A percentile compares a stretch with the other conserved stretches of the same genome.
These are phyloP conservation scores for Sclerospora graminicola DNA, from an alignment of 352 stramenopile genomes.

Conservation along the genomic window DNA sequence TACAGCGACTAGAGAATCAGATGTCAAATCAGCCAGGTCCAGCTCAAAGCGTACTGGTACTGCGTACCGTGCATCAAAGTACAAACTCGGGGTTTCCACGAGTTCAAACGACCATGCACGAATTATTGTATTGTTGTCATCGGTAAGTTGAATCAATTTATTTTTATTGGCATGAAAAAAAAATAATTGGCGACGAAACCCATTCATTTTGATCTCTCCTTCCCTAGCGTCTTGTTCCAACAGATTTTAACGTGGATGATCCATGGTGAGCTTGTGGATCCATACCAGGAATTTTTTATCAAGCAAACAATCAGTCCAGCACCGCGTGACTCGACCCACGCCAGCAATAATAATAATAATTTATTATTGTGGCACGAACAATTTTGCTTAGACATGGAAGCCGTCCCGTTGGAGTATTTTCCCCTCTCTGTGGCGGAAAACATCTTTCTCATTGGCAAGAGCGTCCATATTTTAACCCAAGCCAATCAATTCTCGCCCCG, in stretches of 20 bases:
- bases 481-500: slow-evolving; percentile 34
- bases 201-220: not conserved
- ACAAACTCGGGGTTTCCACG: slow-evolving; percentile 50
- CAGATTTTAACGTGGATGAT: slow-evolving; percentile 81
- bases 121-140: slow-evolving; percentile 43
- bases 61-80: slow-evolving; percentile 33
- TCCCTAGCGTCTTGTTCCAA: slow-evolving; percentile 49
- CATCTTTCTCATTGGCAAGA: slow-evolving; percentile 61
- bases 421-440: slow-evolving; percentile 44
- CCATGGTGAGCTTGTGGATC: slow-evolving; percentile 58
- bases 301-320: slow-evolving; percentile 14
- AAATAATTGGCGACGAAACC: not conserved
- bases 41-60: slow-evolving; percentile 30
- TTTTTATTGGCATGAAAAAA: no score
- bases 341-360: no score
- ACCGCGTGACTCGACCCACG: not conserved
- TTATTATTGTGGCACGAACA: slow-evolving; percentile 39
- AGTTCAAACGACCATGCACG: slow-evolving; percentile 39
- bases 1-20: slow-evolving; percentile 30
- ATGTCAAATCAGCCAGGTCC: no score
- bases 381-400: slow-evolving; percentile 42
- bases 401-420: slow-evolving; percentile 53
- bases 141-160: no score
- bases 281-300: slow-evolving; percentile 72
- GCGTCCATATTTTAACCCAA: slow-evolving; percentile 40